Percentiles rank a stretch among this genome's conserved stretches.
Conservation (phyloP, 1,284 basidiomycete species). For the Austroboletus novae-zelandiae region DNA sequence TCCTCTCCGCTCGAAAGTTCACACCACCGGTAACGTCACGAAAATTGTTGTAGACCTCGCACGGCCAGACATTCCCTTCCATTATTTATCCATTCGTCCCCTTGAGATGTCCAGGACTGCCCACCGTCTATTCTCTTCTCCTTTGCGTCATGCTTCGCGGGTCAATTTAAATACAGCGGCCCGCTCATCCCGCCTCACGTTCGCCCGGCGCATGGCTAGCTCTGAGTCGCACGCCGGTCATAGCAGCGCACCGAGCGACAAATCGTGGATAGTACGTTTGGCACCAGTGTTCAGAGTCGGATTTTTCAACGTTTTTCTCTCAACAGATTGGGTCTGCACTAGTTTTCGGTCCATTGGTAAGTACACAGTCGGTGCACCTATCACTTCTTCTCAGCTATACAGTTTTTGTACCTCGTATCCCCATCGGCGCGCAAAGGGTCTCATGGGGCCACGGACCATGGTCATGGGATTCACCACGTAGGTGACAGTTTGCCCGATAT, state of each 20-base stretch:
- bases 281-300: not conserved
- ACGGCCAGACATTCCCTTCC: conserved; percentile 7
- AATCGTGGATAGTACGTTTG: conserved; percentile 30
- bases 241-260: conserved; percentile 18
- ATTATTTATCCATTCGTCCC: conserved; percentile 8
- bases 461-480: conserved; percentile 24
- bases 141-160: conserved; percentile 18
- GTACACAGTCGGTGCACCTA: not conserved
- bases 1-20: conserved; percentile 29
- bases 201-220: conserved; percentile 26
- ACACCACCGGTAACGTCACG: conserved; percentile 30
- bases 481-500: conserved; percentile 8
- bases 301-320: not conserved
- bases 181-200: conserved; percentile 11
- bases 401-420: conserved; percentile 34
- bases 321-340: conserved; percentile 32
- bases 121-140: conserved; percentile 14
- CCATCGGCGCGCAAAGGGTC: conserved; percentile 24
- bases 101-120: conserved; percentile 21
- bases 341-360: conserved; percentile 31
- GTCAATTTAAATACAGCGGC: conserved; percentile 1
- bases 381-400: conserved; percentile 1
- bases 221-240: conserved; percentile 25
- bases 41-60: conserved; percentile 23
- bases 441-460: conserved; percentile 23